A percentile compares a stretch with the other conserved stretches of the same genome.
These are phyloP conservation scores for Fusarium sacchari DNA, from an alignment of 2,329 filamentous ascomycete species.

Conservation along the genomic window DNA sequence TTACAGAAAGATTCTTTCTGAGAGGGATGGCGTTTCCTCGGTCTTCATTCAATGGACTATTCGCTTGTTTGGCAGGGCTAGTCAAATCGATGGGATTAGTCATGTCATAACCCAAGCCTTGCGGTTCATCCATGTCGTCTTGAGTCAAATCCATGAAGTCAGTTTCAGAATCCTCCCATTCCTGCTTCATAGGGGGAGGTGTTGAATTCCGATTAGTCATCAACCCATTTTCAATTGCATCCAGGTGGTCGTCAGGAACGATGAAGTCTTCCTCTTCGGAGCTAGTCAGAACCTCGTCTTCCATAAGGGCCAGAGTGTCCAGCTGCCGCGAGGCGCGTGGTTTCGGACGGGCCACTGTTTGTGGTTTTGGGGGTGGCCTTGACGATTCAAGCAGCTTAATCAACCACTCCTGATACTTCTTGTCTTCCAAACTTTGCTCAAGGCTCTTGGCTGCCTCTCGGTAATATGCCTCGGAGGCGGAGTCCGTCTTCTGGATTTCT, in stretches of 20 bases:
- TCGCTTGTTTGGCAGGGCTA: slow-evolving; percentile 28
- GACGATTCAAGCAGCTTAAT: slow-evolving; percentile 58
- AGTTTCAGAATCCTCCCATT: slow-evolving; percentile 21
- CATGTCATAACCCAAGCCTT: neutral
- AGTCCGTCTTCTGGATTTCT: slow-evolving; percentile 63
- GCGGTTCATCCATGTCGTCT: slow-evolving; percentile 28
- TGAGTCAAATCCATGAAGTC: slow-evolving; percentile 47
- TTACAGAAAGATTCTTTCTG: neutral
- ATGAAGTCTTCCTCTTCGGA: slow-evolving; percentile 64
- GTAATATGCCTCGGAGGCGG: slow-evolving; percentile 63
- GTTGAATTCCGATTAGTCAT: neutral
- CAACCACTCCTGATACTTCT: slow-evolving; percentile 63
- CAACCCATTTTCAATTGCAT: neutral
- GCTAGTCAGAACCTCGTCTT: slow-evolving; percentile 63
- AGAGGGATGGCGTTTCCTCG: neutral
- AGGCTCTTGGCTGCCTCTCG: slow-evolving; percentile 66
- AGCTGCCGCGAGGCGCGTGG: neutral
- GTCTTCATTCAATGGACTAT: neutral
- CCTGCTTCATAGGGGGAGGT: slow-evolving; percentile 29
- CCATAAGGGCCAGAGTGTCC: slow-evolving; percentile 30
- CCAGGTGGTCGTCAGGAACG: slow-evolving; percentile 46
- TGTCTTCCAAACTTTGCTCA: slow-evolving; percentile 72
- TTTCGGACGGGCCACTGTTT: slow-evolving; percentile 33
- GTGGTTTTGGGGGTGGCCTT: slow-evolving; percentile 51
- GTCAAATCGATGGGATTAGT: slow-evolving; percentile 42